phyloP scores from a whole-genome alignment of 306 rosid species.

The Betula pendula region DNA sequence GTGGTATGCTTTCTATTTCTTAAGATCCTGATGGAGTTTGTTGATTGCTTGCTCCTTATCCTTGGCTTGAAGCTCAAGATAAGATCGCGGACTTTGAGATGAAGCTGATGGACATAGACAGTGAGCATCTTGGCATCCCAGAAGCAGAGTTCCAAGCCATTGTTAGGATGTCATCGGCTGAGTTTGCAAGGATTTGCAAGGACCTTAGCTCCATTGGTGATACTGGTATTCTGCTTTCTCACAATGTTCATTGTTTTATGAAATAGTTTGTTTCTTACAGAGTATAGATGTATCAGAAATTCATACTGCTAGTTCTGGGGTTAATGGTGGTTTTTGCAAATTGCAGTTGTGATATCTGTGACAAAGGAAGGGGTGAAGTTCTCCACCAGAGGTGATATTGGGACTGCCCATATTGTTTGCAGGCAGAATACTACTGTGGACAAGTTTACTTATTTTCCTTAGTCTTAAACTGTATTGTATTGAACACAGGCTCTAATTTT shows the following conservation, averaged over 20 bases:
- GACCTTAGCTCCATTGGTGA: conserved; percentile 94
- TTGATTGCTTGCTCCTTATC: background rate
- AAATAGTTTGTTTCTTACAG: background rate
- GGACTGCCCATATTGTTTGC: conserved; percentile 86
- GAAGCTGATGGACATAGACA: conserved; percentile 97
- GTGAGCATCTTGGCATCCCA: conserved; percentile 94
- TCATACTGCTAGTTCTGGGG: background rate
- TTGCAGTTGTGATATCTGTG: conserved; percentile 92
- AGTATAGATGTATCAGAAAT: background rate
- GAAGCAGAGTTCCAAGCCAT: conserved; percentile 94
- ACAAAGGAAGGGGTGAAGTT: conserved; percentile 94
- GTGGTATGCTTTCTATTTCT: background rate
- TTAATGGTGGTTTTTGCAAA: conserved; percentile 19
- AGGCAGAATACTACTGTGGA: conserved; percentile 90
- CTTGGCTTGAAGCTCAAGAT: conserved; percentile 50
- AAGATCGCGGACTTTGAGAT: conserved; percentile 95
- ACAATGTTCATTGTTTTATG: background rate
- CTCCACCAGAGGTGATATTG: conserved; percentile 92
- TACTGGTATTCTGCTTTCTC: conserved; percentile 55
- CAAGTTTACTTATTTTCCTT: conserved; percentile 53
- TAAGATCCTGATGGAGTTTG: background rate
- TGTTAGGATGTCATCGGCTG: conserved; percentile 89
- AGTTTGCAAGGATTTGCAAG: conserved; percentile 87
- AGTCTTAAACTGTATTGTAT: background rate
- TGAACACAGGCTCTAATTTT: background rate